Evolutionary conservation across 768 basidiomycete species (phyloP).

Genomic region (Harrya chromipes): DNA sequence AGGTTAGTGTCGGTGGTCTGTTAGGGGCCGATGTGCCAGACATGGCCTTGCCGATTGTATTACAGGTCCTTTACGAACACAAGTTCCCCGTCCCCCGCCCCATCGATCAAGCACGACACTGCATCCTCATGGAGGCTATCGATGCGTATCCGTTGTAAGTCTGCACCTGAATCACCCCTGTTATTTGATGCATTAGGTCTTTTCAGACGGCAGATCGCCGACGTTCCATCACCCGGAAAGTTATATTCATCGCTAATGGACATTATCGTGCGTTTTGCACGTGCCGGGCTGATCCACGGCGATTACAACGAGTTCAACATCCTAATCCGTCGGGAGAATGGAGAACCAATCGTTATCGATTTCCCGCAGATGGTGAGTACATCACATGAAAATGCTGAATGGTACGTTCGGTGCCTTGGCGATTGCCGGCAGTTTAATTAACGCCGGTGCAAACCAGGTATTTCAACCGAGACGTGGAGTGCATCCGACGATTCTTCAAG

Average conservation of each 20-base stretch:
- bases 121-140: slow-evolving; percentile 93
- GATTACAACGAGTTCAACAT: slow-evolving; percentile 99
- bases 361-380: slow-evolving; percentile 99
- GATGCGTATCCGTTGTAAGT: slow-evolving; percentile 91
- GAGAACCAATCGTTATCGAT: slow-evolving; percentile 90
- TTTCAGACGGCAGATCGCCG: slow-evolving; percentile 78
- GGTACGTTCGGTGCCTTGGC: slow-evolving; percentile 45
- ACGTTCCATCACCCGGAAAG: slow-evolving; percentile 81
- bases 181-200: neutral
- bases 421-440: slow-evolving; percentile 10
- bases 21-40: neutral
- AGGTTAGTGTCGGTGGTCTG: slow-evolving; percentile 45
- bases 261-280: slow-evolving; percentile 91
- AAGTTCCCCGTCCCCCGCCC: slow-evolving; percentile 92
- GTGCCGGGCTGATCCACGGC: slow-evolving; percentile 94
- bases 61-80: slow-evolving; percentile 87
- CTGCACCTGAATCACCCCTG: neutral
- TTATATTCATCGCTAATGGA: slow-evolving; percentile 94
- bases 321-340: slow-evolving; percentile 73
- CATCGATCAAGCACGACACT: slow-evolving; percentile 93
- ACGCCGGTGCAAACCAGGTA: slow-evolving; percentile 57
- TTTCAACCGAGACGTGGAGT: slow-evolving; percentile 98
- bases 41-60: neutral
- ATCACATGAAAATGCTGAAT: slow-evolving; percentile 95
- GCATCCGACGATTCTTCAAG: slow-evolving; percentile 90